These are phyloP conservation scores for Moesziomyces parantarcticus DNA, from an alignment of 1,284 basidiomycete genomes.

Conservation along the genomic window DNA sequence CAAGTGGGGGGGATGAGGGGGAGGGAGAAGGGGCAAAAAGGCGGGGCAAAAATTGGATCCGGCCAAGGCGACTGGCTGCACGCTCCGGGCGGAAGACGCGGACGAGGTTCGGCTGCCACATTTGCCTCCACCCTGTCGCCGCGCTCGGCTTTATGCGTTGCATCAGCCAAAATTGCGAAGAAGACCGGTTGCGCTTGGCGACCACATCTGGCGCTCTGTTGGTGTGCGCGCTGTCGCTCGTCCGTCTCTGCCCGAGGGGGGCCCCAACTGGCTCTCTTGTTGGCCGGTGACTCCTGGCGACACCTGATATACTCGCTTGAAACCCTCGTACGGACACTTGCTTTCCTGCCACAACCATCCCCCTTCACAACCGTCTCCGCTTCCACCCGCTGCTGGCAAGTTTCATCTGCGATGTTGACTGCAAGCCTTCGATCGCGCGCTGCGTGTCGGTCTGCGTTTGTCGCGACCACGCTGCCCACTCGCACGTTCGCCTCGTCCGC, in stretches of 20 bases:
- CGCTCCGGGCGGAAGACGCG: conserved; percentile 38
- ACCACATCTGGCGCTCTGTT: too few species aligned
- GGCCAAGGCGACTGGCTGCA: background rate
- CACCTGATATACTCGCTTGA: too few species aligned
- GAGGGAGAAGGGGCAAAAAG: background rate
- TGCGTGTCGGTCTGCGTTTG: conserved; percentile 13
- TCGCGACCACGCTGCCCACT: conserved; percentile 12
- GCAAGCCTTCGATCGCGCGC: conserved; percentile 27
- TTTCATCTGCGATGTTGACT: conserved; percentile 17
- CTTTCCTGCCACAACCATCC: too few species aligned
- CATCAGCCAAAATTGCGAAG: conserved; percentile 3
- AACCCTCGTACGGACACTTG: too few species aligned
- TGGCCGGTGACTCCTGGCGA: background rate
- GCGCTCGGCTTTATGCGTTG: background rate
- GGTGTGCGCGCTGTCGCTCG: background rate
- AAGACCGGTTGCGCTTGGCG: background rate
- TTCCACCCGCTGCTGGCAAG: background rate
- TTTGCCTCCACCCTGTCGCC: background rate
- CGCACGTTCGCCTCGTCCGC: conserved; percentile 28
- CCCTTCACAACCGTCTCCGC: too few species aligned
- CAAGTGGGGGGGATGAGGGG: conserved; percentile 9
- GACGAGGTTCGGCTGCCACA: conserved; percentile 1
- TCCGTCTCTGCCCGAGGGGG: conserved; percentile 7
- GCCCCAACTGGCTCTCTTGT: background rate
- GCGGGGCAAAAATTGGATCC: conserved; percentile 26